Base-by-base conservation (phyloP, 768 basidiomycete species). In the Astraeus odoratus region DNA sequence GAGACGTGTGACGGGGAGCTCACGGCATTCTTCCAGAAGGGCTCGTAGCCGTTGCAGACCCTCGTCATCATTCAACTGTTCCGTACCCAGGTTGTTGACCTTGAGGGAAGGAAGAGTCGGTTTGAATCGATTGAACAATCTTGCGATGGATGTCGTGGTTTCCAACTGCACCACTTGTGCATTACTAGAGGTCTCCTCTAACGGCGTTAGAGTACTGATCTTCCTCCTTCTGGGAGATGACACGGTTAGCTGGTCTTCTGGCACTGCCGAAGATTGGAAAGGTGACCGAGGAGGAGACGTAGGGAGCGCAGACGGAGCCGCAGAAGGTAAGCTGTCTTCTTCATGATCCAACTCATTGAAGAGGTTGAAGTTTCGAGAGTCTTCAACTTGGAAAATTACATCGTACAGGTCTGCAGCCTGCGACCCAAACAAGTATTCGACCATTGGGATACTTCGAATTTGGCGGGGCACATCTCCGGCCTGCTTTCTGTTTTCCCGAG, bases 391-490 rank as follows among this genome's bases (percentile, higher is more conserved):
- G 54, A 92, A 89, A 34, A 91, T 84, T 1, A 84, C 85, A 41
- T 85, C 85, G 54, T 83, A 83, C 15, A 91, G 55, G 47, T 84
- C 79, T 42, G 72, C 75, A 13, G 78, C 71, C 13, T 78, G 69
- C 5, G 81, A 77, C 20, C 88, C 86, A n/a, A 88, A 75, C 13
- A 92, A 58, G 13, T 81, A 81, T 52, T 90, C 88, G 12, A 90
- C 60, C 34, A 90, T 64, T 0, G 86, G 84, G 61, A 87, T 78
- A 41, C 74, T 73, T 61, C 83, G 86, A 55, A 91, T 75, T 34
- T 77, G 77, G 27, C 82, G 76, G 2, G 86, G 83, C 30, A 90
- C 72, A 41, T 69, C 76, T 48, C 89, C 52, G 1, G 70, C 64
- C 33, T 79, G 72, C 2, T 77, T 74, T 42, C 75, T 63, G 30